A percentile compares a stretch with the other conserved stretches of the same genome.
Conservation (phyloP, 163 green algal species). For the Coccomyxa subellipsoidea region DNA sequence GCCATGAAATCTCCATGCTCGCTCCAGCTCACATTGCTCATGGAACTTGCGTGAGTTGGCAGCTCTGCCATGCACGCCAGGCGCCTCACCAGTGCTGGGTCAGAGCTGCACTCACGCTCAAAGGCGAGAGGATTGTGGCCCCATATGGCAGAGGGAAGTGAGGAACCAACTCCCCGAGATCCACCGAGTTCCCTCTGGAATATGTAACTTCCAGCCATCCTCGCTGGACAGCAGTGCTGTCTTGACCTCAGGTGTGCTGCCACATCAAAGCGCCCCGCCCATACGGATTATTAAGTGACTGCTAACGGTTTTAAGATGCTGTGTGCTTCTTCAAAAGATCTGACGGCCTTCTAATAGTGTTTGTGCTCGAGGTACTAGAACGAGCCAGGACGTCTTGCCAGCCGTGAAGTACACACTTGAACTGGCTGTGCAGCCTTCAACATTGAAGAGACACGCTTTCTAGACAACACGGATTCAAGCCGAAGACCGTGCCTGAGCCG, state of each 20-base stretch:
- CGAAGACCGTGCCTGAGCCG: too few species aligned
- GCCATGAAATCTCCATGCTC: conserved; percentile 7
- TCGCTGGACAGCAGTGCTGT: neutral
- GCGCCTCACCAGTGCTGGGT: conserved; percentile 2
- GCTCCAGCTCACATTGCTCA: conserved; percentile 19
- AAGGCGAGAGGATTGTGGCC: neutral
- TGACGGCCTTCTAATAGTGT: too few species aligned
- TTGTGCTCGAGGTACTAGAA: too few species aligned
- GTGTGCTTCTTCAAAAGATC: too few species aligned
- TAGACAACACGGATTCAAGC: too few species aligned
- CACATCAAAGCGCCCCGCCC: too few species aligned
- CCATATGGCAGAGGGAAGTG: neutral
- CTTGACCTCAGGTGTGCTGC: neutral
- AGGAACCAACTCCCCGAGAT: neutral
- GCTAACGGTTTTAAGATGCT: too few species aligned
- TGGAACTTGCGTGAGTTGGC: conserved; percentile 4
- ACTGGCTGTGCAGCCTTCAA: too few species aligned
- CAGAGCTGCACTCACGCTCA: neutral
- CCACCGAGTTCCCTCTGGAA: neutral
- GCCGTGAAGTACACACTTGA: too few species aligned
- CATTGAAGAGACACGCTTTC: too few species aligned
- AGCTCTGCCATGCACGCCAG: conserved; percentile 8
- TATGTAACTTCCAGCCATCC: neutral
- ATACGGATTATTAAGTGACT: too few species aligned
- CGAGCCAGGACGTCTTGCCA: too few species aligned